Evolutionary conservation across 768 basidiomycete genomes (phyloP), one percentile per base, ranked within the genome.

Genomic region (Serendipita indica): DNA sequence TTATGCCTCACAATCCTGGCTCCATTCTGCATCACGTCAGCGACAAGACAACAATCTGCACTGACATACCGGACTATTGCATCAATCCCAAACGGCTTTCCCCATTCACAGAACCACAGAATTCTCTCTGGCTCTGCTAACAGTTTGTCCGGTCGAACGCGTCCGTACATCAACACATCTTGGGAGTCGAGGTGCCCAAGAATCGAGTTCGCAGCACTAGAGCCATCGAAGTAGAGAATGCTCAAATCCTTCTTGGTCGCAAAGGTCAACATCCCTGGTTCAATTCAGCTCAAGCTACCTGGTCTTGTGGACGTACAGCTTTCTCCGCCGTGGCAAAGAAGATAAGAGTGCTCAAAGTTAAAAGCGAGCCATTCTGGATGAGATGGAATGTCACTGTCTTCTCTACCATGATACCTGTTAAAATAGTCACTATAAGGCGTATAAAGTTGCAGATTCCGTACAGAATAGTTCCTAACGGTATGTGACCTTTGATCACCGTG

Each of bases 191-290:
- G 60, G 3, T 73, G 54, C 0, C 77, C 77, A 14, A 52, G 20
- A 66, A 76, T 66, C 58, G 56, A 32, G 18, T 77, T 78, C 0
- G 70, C 72, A 0, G 74, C 77, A 57, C 77, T 77, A 41, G 67
- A 74, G 0, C 79, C 78, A 56, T 80, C 79, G 39, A 79, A 79
- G 61, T 79, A 78, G 5, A 79, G 58, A 2, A 79, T 64, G 37
- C 73, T 75, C 32, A 79, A 64, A 1, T 14, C 12, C 22, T 46
- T 20, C 45, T 25, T 12, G 12, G 22, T 20, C 12, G 45, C 45
- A 16, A 46, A 25, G 22, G 45, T 46, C 16, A 46, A 25, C 45
- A 46, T 46, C 45, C 45, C 45, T 46, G 25, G 35, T n/a, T 10
- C 22, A 46, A 46, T 16, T 10, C 13, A 46, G 14, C 14, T 46